A percentile compares a stretch with the other conserved stretches of the same genome.
phyloP scores from a whole-genome alignment of 176 grass and related monocot genomes.

The Phoenix dactylifera region DNA sequence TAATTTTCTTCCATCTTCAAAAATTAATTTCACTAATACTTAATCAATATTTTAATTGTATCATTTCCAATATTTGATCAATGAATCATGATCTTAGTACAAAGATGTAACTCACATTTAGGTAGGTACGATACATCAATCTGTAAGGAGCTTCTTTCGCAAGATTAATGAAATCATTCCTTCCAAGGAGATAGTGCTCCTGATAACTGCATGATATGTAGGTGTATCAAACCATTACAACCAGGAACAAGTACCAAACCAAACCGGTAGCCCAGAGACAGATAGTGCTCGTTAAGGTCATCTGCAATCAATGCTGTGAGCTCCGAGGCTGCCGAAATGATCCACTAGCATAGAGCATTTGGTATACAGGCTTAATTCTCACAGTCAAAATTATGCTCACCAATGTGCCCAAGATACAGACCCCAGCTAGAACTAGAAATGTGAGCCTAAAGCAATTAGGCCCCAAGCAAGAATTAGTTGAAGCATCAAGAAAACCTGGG shows the following conservation, averaged over 20 bases:
- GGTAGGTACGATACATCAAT: no score
- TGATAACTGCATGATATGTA: not conserved
- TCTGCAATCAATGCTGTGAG: constrained; percentile 41
- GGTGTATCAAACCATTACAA: not conserved
- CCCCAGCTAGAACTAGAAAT: constrained; percentile 50
- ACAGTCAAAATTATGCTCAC: constrained; percentile 51
- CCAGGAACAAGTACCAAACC: not conserved
- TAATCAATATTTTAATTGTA: no score
- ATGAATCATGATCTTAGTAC: no score
- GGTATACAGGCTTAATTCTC: constrained; percentile 74
- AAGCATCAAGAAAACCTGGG: constrained; percentile 29
- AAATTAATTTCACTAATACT: no score
- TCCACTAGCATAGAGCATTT: constrained; percentile 75
- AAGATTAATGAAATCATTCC: no score
- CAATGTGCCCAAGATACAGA: constrained; percentile 58
- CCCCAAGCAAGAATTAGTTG: constrained; percentile 47
- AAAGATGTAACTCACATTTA: no score
- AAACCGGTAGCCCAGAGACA: not conserved
- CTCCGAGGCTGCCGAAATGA: constrained; percentile 72
- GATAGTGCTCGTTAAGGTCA: not conserved
- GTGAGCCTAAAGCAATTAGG: constrained; percentile 76
- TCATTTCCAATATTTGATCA: no score
- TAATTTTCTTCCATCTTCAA: no score
- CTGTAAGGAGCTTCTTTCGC: no score
- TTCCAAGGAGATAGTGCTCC: no score